Percentiles rank a stretch among this genome's conserved stretches.
These are phyloP conservation scores for Polyporus tsugae DNA, from an alignment of 1,284 basidiomycete species.

Conservation along the genomic window DNA sequence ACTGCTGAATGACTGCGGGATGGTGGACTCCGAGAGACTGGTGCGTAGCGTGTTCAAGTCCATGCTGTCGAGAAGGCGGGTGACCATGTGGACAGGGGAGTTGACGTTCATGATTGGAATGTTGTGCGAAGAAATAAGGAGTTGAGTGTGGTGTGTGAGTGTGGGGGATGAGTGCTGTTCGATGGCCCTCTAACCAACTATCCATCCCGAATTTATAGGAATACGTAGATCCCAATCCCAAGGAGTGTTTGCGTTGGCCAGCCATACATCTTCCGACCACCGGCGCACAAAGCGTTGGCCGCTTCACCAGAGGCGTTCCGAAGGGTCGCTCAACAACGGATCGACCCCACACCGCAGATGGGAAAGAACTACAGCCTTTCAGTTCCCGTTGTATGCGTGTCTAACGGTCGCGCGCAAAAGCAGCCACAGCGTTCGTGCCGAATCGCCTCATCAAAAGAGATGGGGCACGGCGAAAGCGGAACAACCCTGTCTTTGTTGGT, in stretches of 20 bases:
- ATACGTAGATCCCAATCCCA: background rate
- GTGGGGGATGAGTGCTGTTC: constrained; percentile 5
- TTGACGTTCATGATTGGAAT: constrained; percentile 44
- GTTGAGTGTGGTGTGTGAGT: constrained; percentile 9
- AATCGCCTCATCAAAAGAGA: constrained; percentile 23
- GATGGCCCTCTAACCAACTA: background rate
- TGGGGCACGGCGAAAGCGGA: constrained; percentile 10
- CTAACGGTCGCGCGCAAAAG: constrained; percentile 7
- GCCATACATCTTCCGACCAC: background rate
- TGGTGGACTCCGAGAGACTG: constrained; percentile 24
- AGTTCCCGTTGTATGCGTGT: constrained; percentile 18
- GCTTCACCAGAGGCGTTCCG: constrained; percentile 9
- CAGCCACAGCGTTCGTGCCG: constrained; percentile 14
- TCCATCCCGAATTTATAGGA: constrained; percentile 11
- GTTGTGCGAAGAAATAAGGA: constrained; percentile 17
- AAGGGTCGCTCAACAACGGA: constrained; percentile 9
- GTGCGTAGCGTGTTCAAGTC: constrained; percentile 31
- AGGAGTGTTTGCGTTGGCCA: constrained; percentile 1
- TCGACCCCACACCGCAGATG: constrained; percentile 20
- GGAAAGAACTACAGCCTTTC: constrained; percentile 26
- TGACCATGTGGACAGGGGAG: constrained; percentile 46
- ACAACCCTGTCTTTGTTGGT: constrained; percentile 25
- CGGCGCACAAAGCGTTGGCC: background rate
- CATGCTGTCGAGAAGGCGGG: constrained; percentile 32
- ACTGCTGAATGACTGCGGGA: constrained; percentile 32